Evolutionary conservation across 139 green algal species (phyloP), one percentile per base, ranked within the genome.

Genomic region (Chlorella vulgaris): DNA sequence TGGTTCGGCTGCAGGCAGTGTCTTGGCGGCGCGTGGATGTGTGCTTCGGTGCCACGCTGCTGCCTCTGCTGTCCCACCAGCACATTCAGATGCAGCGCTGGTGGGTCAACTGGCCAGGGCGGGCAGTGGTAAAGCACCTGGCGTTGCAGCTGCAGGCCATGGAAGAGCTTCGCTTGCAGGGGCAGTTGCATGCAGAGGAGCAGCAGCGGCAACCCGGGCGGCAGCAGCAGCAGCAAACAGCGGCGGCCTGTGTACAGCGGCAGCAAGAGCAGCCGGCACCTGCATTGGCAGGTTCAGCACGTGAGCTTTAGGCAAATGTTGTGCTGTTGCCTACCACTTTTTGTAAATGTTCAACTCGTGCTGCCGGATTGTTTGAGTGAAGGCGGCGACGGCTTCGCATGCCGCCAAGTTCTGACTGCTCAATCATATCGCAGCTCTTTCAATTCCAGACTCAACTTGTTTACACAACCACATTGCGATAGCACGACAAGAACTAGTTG

Each of bases 11-110:
- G 80, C 87, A 91, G 85, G 55, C 73, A 47, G 83, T 96, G 62
- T 77, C 82, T 1, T 97, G 93, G 93, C 85, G 93, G 26, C 88
- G 94, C 2, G 87, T 97, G 65, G 93, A 97, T 66, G 89, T 93
- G 10, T 90, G 85, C 76, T 95, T 93, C 79, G 47, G 55, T 26
- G 87, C 77, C 47, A 83, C 80, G 3, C 22, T n/a, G 50, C 69
- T 90, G 33, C 67, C 79, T 6, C 70, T 86, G 38, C 85, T 91
- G 42, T 74, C 76, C 3, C 84, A 89, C 74, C 84, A 88, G 47
- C 81, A 89, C 78, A 87, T 88, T 21, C 81, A 81, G 36, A 47
- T 70, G 63, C 63, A 70, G 63, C 29, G 31, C 15, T 82, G 82
- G 51, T 93, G 85, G 88, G 42, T 93, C 7, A 96, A 96, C 80